Base-by-base conservation (phyloP, 2,329 filamentous ascomycete species). In the Phialemoniopsis sp. region DNA sequence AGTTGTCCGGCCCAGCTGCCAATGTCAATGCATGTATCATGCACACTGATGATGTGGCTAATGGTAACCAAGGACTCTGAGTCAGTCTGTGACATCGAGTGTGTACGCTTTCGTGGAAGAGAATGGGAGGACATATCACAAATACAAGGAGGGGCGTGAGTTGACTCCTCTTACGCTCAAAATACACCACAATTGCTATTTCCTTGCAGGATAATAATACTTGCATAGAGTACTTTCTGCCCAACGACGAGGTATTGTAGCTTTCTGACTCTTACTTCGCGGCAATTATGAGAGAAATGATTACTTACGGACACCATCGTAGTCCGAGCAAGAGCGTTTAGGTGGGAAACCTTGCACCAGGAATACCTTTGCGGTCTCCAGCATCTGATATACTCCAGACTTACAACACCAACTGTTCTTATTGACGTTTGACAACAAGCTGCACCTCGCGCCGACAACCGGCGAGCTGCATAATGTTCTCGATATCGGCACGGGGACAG, bases 401-500 rank as follows among this genome's bases (percentile, higher is more conserved):
- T 43, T 47, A 16, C 46, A 47, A 26, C 46, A 51, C 30, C 32
- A 36, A 13, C 43, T 51, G 26, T 45, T 32, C 26, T n/a, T 26
- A 18, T 34, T 47, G 34, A 40, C 41, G 7, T 32, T 47, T 2
- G 40, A 43, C 16, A 45, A 44, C 12, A 41, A 48, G 28, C 42
- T 51, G 4, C 40, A 40, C 16, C 37, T 50, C 1, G 50, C 50
- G 7, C 50, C 50, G n/a, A n/a, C n/a, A n/a, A n/a, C n/a, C n/a
- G n/a, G n/a, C n/a, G n/a, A n/a, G 3, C 55, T 65, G 32, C 68
- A 74, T 41, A 62, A 71, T 44, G 62, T 78, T 10, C 56, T 80
- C n/a, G 76, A 80, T 46, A 67, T 80, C 32, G 76, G 74, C 13
- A 79, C 76, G 0, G 76, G 76, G 3, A 79, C 75, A 1, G 76